Evolutionary conservation across 106 monocot genomes (phyloP).

Genomic region (Phalaenopsis aphrodite): DNA sequence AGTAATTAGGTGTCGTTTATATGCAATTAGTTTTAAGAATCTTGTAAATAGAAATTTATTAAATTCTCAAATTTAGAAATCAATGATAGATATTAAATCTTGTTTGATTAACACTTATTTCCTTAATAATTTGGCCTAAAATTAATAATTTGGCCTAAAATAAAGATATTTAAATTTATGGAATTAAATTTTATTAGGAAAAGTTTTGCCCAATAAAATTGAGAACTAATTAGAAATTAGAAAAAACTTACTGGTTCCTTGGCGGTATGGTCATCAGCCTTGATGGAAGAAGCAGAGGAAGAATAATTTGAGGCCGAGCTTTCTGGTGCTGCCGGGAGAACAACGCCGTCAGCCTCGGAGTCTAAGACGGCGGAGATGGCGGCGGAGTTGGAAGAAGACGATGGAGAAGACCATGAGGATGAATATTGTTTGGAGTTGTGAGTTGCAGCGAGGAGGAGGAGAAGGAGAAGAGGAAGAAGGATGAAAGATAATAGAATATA

Average conservation of each 20-base stretch:
- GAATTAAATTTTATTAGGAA: neutral
- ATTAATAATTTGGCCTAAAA: neutral
- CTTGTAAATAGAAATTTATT: neutral
- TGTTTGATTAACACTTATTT: neutral
- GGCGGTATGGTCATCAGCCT: neutral
- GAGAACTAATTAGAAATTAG: neutral
- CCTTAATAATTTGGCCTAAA: neutral
- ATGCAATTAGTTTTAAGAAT: neutral
- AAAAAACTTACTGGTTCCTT: slow-evolving; percentile 14
- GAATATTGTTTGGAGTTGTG: neutral
- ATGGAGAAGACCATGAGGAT: slow-evolving; percentile 1
- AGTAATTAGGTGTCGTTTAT: too few relatives aligned
- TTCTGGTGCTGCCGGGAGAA: neutral
- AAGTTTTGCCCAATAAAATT: neutral
- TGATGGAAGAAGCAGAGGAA: neutral
- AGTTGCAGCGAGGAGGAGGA: slow-evolving; percentile 7
- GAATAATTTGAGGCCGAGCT: neutral
- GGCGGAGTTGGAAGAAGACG: neutral
- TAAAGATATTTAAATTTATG: neutral
- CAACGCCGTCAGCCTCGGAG: neutral
- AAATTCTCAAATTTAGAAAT: neutral
- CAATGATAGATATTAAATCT: neutral
- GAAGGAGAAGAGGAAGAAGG: slow-evolving; percentile 17
- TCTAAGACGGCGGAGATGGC: neutral
- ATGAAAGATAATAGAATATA: neutral